Base-by-base conservation (phyloP, 169 alveolate species). In the Babesia divergens region DNA sequence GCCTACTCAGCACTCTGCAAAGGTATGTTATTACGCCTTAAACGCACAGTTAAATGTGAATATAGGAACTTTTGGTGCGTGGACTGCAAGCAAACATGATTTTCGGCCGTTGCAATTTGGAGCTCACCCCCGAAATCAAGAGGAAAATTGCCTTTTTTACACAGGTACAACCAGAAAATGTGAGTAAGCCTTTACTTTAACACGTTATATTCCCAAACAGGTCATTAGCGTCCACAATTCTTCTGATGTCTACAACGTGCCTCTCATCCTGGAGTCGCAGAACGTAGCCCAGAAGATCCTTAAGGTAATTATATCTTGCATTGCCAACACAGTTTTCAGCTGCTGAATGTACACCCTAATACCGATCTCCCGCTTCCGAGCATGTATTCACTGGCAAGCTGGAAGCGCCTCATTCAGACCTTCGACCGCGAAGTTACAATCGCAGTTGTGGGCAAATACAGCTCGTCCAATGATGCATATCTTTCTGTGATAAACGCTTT, bases 1-100 rank as follows among this genome's bases (percentile, higher is more conserved):
- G 66, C 99, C 98, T 37, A 91, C 98, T 20, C 97, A 97, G 67
- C 98, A 96, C 87, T 93, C 97, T 24, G 95, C 94, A 28, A 91
- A 93, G 86, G 95, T 86, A 34, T 13, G 35, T 34, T 9, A 14
- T 44, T n/a, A n/a, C 26, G 8, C 0, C 28, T 28, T 43, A 3
- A n/a, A n/a, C 13, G 43, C 24, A 6, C 35, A 16, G 11, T 5
- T 55, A 32, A 52, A 4, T 20, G 31, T 8, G 7, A n/a, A 46
- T 43, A 28, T 54, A 72, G 83, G 71, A 88, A 51, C 68, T 91
- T 47, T 81, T 86, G 43, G 93, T 80, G 43, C 84, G 90, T 18
- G 95, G 95, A 16, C 51, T 92, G 34, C 84, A 77, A 32, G 94
- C 95, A 8, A 94, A 90, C 59, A 90, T 93, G 77, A 84, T 93